These are phyloP conservation scores for Cicer bijugum DNA, from an alignment of 306 rosid genomes.

Conservation along the genomic window DNA sequence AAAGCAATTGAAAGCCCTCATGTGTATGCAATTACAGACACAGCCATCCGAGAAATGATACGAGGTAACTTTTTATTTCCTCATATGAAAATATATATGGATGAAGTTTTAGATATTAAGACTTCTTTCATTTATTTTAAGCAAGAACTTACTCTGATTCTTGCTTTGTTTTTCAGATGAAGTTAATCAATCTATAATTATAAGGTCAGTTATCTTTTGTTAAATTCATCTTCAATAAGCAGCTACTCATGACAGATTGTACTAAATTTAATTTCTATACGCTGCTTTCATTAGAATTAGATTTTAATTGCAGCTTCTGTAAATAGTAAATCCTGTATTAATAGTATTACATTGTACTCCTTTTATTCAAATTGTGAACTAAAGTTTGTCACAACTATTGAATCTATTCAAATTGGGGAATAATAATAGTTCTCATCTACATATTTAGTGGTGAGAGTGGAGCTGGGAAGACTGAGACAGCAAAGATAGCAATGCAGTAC, in stretches of 20 bases:
- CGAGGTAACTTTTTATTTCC: constrained; percentile 58
- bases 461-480: constrained; percentile 51
- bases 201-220: constrained; percentile 63
- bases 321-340: neutral
- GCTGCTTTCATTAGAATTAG: constrained; percentile 10
- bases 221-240: constrained; percentile 3
- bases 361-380: constrained; percentile 4
- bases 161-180: constrained; percentile 69
- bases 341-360: neutral
- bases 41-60: constrained; percentile 88
- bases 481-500: constrained; percentile 52
- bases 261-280: constrained; percentile 18
- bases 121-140: constrained; percentile 36
- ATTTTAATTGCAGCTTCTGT: neutral
- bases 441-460: constrained; percentile 51
- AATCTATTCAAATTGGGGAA: constrained; percentile 26
- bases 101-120: constrained; percentile 37
- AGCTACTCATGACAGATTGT: constrained; percentile 1
- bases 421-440: constrained; percentile 23
- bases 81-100: neutral
- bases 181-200: constrained; percentile 91
- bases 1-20: constrained; percentile 83
- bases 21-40: constrained; percentile 92
- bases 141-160: constrained; percentile 38
- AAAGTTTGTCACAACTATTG: constrained; percentile 15